Conservation (phyloP, 2,329 filamentous ascomycete genomes). For the Macrophomina phaseolina region DNA sequence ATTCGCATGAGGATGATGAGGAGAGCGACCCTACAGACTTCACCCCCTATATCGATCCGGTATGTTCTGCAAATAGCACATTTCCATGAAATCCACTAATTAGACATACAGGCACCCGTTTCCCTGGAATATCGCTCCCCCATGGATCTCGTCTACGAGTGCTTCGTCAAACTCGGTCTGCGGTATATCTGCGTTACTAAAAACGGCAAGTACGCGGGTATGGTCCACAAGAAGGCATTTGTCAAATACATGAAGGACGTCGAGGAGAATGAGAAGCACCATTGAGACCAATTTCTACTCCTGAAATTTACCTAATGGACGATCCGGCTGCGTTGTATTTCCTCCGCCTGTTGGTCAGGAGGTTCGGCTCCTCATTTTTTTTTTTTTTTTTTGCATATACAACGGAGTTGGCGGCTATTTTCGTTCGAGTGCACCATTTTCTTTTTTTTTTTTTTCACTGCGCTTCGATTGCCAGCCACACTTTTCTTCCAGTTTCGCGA, state of each 20-base stretch:
- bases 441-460: too few species aligned
- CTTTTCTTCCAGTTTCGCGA: too few species aligned
- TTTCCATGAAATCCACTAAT: neutral
- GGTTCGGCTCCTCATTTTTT: neutral
- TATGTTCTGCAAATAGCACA: conserved; percentile 47
- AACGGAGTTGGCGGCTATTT: neutral
- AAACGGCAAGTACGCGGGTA: conserved; percentile 83
- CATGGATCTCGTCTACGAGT: conserved; percentile 95
- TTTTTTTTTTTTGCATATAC: neutral
- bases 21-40: conserved; percentile 77
- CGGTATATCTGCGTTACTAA: conserved; percentile 89
- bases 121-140: conserved; percentile 86
- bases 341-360: too few species aligned
- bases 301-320: too few species aligned
- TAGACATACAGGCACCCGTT: conserved; percentile 69
- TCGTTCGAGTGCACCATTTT: too few species aligned
- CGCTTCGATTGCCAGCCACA: too few species aligned
- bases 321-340: too few species aligned
- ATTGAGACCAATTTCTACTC: neutral
- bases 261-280: conserved; percentile 57
- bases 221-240: conserved; percentile 97
- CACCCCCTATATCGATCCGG: conserved; percentile 87
- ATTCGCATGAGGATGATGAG: conserved; percentile 50
- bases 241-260: conserved; percentile 91
- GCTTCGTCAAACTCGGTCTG: conserved; percentile 91